These are phyloP conservation scores for Globisporangium irregulare DNA, from an alignment of 352 stramenopile species.

Conservation along the genomic window DNA sequence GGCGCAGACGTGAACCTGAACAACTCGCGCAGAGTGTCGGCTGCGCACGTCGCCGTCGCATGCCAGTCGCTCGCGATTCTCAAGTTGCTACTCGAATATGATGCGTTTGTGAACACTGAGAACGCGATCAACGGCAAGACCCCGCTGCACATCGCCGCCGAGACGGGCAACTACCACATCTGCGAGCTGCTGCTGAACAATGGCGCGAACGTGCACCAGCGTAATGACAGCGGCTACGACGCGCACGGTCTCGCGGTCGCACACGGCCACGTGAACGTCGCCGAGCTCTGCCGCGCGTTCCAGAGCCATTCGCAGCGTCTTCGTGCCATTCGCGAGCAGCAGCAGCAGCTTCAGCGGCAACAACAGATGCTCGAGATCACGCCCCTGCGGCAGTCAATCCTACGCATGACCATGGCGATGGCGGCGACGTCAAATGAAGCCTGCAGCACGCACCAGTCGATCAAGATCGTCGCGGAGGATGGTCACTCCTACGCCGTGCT, in stretches of 20 bases:
- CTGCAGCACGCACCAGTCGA: conserved; percentile 12
- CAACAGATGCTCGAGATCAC: conserved; percentile 13
- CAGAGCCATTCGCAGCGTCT: conserved; percentile 15
- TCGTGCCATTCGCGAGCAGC: conserved; percentile 9
- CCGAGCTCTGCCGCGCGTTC: conserved; percentile 18
- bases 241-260: conserved; percentile 15
- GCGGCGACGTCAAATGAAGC: conserved; percentile 17
- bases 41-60: conserved; percentile 49
- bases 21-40: conserved; percentile 41
- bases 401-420: conserved; percentile 17
- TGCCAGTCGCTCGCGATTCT: conserved; percentile 36
- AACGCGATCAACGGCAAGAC: conserved; percentile 54
- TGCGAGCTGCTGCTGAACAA: conserved; percentile 41
- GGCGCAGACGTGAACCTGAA: conserved; percentile 49
- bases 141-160: conserved; percentile 52
- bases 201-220: conserved; percentile 20
- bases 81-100: conserved; percentile 38
- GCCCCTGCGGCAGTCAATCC: conserved; percentile 4
- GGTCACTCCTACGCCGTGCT: conserved; percentile 19
- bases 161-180: conserved; percentile 44
- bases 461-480: conserved; percentile 19
- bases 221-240: conserved; percentile 14
- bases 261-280: conserved; percentile 17
- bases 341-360: conserved; percentile 1
- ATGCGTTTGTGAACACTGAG: conserved; percentile 45